Percentiles rank a stretch among this genome's conserved stretches.
phyloP scores from a whole-genome alignment of 805 yeast genomes.

The Ogataea populi-albae region DNA sequence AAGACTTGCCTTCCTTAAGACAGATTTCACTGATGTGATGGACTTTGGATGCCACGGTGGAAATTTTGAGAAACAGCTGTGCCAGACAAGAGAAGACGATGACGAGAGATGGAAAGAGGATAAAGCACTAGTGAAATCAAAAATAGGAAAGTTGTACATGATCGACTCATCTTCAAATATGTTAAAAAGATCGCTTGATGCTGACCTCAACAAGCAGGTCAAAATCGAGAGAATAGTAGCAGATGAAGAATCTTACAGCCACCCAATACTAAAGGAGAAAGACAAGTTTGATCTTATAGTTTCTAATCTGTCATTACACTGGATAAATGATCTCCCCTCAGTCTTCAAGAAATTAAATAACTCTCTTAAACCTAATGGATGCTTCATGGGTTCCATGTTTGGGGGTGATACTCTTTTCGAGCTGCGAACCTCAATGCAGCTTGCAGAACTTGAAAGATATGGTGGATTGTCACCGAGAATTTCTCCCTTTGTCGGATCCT shows the following conservation, averaged over 20 bases:
- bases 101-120: conserved; percentile 48
- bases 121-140: conserved; percentile 46
- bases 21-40: conserved; percentile 56
- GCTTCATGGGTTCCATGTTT: conserved; percentile 75
- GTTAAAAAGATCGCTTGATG: conserved; percentile 50
- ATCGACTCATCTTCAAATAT: conserved; percentile 58
- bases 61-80: conserved; percentile 36
- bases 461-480: conserved; percentile 82
- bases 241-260: conserved; percentile 65
- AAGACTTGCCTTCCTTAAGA: conserved; percentile 67
- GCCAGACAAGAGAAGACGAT: conserved; percentile 37
- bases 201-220: conserved; percentile 42
- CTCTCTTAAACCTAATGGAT: conserved; percentile 72
- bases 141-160: conserved; percentile 58
- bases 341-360: conserved; percentile 53
- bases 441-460: conserved; percentile 75
- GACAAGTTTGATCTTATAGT: conserved; percentile 63
- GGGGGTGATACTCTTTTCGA: conserved; percentile 88
- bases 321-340: conserved; percentile 83
- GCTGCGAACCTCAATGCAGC: conserved; percentile 71
- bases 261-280: conserved; percentile 38
- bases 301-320: conserved; percentile 71
- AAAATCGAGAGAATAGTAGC: conserved; percentile 49
- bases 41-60: conserved; percentile 80
- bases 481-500: conserved; percentile 75